Evolutionary conservation across 306 rosid genomes (phyloP).

Genomic region (Cicer judaicum): DNA sequence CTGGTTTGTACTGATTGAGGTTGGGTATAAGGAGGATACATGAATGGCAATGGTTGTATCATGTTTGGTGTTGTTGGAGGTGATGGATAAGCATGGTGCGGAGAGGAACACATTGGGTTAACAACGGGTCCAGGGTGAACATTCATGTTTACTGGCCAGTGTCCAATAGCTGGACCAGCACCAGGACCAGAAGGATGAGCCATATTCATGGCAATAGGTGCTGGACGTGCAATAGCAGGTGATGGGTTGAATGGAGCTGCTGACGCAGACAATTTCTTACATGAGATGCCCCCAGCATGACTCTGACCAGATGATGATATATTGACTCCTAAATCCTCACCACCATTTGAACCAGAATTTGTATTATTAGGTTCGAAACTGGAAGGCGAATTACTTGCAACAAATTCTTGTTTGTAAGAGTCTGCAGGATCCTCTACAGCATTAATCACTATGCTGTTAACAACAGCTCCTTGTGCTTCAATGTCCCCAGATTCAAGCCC

Average conservation of each 20-base stretch:
- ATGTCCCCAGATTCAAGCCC: constrained; percentile 48
- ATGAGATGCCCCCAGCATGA: constrained; percentile 56
- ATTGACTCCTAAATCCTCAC: constrained; percentile 61
- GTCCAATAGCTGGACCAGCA: constrained; percentile 65
- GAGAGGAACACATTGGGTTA: constrained; percentile 81
- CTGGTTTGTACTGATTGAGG: constrained; percentile 78
- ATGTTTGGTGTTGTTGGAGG: constrained; percentile 93
- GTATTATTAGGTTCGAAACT: constrained; percentile 59
- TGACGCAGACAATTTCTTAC: constrained; percentile 88
- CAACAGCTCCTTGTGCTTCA: constrained; percentile 57
- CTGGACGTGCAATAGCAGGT: constrained; percentile 66
- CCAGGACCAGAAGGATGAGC: constrained; percentile 72
- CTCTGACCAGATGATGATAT: constrained; percentile 48
- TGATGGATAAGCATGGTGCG: constrained; percentile 88
- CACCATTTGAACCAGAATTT: constrained; percentile 51
- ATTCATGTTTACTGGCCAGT: constrained; percentile 92
- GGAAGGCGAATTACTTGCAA: constrained; percentile 53
- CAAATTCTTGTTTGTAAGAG: constrained; percentile 52
- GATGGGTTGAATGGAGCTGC: constrained; percentile 98
- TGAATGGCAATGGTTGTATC: constrained; percentile 86
- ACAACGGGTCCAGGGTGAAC: constrained; percentile 76
- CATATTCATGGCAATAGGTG: constrained; percentile 74
- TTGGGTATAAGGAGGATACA: constrained; percentile 82
- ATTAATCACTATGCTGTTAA: constrained; percentile 46
- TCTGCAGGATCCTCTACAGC: constrained; percentile 47